Evolutionary conservation across 805 yeast genomes (phyloP).

Genomic region (Lipomyces yamadae): DNA sequence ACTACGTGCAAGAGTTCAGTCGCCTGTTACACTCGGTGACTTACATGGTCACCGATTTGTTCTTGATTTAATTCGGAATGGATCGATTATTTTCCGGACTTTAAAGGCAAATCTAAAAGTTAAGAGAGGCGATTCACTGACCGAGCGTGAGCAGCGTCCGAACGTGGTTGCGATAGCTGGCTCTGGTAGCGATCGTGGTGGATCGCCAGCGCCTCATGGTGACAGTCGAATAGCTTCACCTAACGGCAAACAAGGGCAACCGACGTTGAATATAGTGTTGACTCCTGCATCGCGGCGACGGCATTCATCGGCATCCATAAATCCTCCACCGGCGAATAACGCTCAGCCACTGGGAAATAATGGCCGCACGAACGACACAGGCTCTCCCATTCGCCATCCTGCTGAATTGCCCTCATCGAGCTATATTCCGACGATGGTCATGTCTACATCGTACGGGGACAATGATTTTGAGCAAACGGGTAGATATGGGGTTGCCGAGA

Average conservation of each 20-base stretch:
- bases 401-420: neutral
- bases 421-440: neutral
- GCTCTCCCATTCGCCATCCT: neutral
- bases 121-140: constrained; percentile 10
- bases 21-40: constrained; percentile 58
- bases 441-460: neutral
- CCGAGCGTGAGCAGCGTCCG: constrained; percentile 19
- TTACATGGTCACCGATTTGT: constrained; percentile 63
- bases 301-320: neutral
- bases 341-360: neutral
- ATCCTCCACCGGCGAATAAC: neutral
- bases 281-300: neutral
- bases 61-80: constrained; percentile 63
- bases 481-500: neutral
- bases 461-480: neutral
- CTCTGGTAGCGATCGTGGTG: neutral
- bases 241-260: neutral
- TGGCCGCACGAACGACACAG: neutral
- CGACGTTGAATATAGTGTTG: constrained; percentile 1
- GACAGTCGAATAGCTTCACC: constrained; percentile 1
- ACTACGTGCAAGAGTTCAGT: constrained; percentile 57
- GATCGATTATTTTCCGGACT: constrained; percentile 59
- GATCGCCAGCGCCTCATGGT: neutral
- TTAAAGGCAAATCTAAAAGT: constrained; percentile 12
- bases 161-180: constrained; percentile 25